Percentiles rank a stretch among this genome's conserved stretches.
Evolutionary conservation across 495 filamentous ascomycete species (phyloP).

Genomic region (Niebla homalea): DNA sequence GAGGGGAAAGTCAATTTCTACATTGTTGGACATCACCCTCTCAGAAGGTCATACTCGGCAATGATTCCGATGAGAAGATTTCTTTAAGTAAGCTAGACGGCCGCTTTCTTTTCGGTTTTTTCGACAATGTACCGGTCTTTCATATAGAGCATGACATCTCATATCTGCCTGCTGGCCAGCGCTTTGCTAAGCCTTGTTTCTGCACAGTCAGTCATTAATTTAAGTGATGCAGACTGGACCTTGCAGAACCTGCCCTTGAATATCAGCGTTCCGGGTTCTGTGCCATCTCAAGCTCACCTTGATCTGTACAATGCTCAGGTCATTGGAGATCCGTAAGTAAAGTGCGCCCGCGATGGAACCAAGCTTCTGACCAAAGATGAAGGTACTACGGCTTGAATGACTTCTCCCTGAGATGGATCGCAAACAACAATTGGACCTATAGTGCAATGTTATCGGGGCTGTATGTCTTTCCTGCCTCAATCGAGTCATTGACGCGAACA

Average conservation of each 20-base stretch:
- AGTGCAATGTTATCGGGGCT: conserved; percentile 34
- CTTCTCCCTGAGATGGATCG: conserved; percentile 49
- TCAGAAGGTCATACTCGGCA: too few species aligned
- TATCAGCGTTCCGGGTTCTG: conserved; percentile 41
- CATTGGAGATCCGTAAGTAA: conserved; percentile 41
- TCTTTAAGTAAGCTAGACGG: too few species aligned
- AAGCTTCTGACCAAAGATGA: background rate
- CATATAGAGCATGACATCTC: too few species aligned
- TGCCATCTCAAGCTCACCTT: conserved; percentile 52
- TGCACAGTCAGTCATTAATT: conserved; percentile 33
- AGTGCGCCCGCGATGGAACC: background rate
- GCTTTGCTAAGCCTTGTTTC: too few species aligned
- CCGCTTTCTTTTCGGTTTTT: too few species aligned
- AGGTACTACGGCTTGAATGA: conserved; percentile 47
- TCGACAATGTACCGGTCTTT: too few species aligned
- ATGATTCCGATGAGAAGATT: too few species aligned
- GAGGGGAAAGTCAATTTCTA: too few species aligned
- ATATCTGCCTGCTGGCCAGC: too few species aligned
- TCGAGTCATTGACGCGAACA: too few species aligned
- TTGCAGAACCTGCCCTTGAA: conserved; percentile 38
- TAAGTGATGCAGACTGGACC: conserved; percentile 42
- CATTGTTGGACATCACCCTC: too few species aligned
- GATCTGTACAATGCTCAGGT: conserved; percentile 41
- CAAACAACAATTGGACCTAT: conserved; percentile 51
- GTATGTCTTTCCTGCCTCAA: conserved; percentile 21